A percentile compares a stretch with the other conserved stretches of the same genome.
Conservation (phyloP, 2,329 filamentous ascomycete genomes). For the Neonectria faginata region DNA sequence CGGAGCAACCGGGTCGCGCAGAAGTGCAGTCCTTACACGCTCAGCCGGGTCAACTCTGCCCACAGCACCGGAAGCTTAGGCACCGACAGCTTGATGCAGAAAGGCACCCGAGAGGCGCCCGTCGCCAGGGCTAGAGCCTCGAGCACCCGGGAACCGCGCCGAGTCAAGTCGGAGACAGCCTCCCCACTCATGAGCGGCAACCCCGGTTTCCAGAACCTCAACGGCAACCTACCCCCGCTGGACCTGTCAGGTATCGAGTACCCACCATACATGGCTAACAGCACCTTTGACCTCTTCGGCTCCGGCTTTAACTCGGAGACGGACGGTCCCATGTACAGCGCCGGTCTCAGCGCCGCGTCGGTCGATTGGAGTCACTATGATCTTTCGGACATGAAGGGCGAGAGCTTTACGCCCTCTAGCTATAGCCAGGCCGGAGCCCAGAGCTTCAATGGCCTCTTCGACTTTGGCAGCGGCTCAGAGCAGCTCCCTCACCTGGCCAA, state of each 20-base stretch:
- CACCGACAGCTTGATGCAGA: constrained; percentile 56
- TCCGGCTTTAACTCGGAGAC: constrained; percentile 61
- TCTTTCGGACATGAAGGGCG: constrained; percentile 57
- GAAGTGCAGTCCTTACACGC: constrained; percentile 71
- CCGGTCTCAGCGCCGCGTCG: constrained; percentile 67
- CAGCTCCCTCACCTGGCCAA: constrained; percentile 66
- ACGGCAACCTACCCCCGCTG: constrained; percentile 65
- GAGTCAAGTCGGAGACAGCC: constrained; percentile 70
- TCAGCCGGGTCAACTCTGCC: constrained; percentile 69
- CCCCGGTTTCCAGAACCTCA: constrained; percentile 64
- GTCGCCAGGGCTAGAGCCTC: constrained; percentile 51
- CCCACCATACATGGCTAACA: constrained; percentile 59
- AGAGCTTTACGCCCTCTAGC: constrained; percentile 64
- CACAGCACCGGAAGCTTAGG: constrained; percentile 64
- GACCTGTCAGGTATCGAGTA: constrained; percentile 69
- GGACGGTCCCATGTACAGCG: constrained; percentile 71
- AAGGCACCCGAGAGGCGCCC: constrained; percentile 51
- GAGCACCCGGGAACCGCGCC: constrained; percentile 60
- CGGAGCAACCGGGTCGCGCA: constrained; percentile 71
- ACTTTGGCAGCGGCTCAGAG: constrained; percentile 65
- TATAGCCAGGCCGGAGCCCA: constrained; percentile 65
- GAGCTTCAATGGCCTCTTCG: constrained; percentile 64
- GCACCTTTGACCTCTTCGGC: constrained; percentile 65
- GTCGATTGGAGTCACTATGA: constrained; percentile 62
- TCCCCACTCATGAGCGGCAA: constrained; percentile 67